These are phyloP conservation scores for Trichomonascus vanleenenianus DNA, from an alignment of 805 yeast species.

Conservation along the genomic window DNA sequence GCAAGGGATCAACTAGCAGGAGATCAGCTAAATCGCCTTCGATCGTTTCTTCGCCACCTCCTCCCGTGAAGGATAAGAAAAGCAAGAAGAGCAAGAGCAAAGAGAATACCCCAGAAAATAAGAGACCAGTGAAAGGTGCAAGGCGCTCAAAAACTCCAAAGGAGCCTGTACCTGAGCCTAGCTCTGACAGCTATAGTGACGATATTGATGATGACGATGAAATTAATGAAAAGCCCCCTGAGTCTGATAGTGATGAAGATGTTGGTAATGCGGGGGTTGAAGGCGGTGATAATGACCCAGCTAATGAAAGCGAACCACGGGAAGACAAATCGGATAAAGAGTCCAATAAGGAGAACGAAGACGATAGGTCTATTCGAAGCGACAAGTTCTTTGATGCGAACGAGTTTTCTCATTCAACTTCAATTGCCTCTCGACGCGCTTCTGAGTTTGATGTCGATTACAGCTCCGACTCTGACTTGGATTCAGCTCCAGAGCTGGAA, in stretches of 20 bases:
- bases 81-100: slow-evolving; percentile 1
- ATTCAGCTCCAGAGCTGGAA: too few species aligned
- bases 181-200: slow-evolving; percentile 1
- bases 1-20: too few species aligned
- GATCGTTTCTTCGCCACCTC: not conserved
- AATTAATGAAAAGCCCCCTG: slow-evolving; percentile 1
- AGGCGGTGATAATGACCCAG: too few species aligned
- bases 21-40: not conserved
- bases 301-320: not conserved
- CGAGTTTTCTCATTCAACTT: too few species aligned
- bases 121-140: not conserved
- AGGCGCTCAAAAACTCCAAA: too few species aligned
- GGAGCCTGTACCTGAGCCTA: not conserved
- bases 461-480: too few species aligned
- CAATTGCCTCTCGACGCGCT: too few species aligned
- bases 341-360: not conserved
- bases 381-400: too few species aligned
- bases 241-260: slow-evolving; percentile 4
- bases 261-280: slow-evolving; percentile 1
- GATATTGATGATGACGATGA: slow-evolving; percentile 5
- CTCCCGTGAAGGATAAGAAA: not conserved
- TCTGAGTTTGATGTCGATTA: too few species aligned
- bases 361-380: too few species aligned
- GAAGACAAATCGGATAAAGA: not conserved
- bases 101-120: not conserved